Conservation (phyloP, 2,329 filamentous ascomycete species). For the Paecilomyces fulvus region DNA sequence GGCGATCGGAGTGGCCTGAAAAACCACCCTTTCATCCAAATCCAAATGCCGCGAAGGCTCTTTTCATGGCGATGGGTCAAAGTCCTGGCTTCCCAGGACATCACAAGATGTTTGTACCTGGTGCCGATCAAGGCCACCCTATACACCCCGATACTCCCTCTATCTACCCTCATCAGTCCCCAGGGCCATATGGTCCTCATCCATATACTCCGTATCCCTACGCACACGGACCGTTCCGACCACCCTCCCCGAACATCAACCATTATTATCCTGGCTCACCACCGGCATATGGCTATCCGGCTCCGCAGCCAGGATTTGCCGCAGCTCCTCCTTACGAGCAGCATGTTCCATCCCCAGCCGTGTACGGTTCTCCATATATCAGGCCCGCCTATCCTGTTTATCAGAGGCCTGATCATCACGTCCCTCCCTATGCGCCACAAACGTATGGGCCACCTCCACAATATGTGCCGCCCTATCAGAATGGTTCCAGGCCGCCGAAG, state of each 20-base stretch:
- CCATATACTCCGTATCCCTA: slow-evolving; percentile 24
- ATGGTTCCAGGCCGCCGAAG: slow-evolving; percentile 2
- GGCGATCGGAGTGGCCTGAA: slow-evolving; percentile 74
- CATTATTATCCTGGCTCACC: slow-evolving; percentile 14
- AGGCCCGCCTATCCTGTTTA: slow-evolving; percentile 14
- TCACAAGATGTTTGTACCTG: slow-evolving; percentile 8
- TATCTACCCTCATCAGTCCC: slow-evolving; percentile 12
- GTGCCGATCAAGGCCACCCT: slow-evolving; percentile 8
- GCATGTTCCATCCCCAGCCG: slow-evolving; percentile 10
- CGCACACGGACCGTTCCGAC: slow-evolving; percentile 19
- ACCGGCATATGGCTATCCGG: slow-evolving; percentile 13
- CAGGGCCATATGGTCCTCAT: slow-evolving; percentile 21
- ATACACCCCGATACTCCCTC: slow-evolving; percentile 4
- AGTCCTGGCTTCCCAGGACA: slow-evolving; percentile 8
- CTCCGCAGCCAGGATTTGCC: slow-evolving; percentile 13
- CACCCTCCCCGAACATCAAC: slow-evolving; percentile 19
- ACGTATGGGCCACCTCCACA: slow-evolving; percentile 6
- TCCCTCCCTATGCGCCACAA: slow-evolving; percentile 12
- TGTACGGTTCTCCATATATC: slow-evolving; percentile 15
- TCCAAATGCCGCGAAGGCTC: slow-evolving; percentile 39
- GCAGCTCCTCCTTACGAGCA: slow-evolving; percentile 10
- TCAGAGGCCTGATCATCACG: slow-evolving; percentile 10
- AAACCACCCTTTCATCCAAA: slow-evolving; percentile 62
- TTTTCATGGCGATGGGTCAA: slow-evolving; percentile 18
- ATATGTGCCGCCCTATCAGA: slow-evolving; percentile 6